These are phyloP conservation scores for Blastobotrys ciferrii DNA, from an alignment of 1,139 yeast species.

Conservation along the genomic window DNA sequence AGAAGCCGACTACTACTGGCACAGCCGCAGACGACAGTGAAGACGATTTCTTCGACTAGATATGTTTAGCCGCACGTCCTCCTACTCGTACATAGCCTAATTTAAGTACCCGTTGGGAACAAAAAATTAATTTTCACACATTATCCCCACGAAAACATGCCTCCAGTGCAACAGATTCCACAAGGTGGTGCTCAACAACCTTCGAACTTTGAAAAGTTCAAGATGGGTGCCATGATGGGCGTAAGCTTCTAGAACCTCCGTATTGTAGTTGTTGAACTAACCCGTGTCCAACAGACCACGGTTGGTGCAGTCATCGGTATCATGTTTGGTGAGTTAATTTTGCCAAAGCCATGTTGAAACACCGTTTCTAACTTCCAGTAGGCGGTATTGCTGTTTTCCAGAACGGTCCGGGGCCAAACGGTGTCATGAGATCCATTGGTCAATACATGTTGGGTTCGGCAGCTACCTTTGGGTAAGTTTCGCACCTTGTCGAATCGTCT, in stretches of 20 bases:
- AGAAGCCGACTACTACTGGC: conserved; percentile 11
- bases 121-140: conserved; percentile 8
- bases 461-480: conserved; percentile 76
- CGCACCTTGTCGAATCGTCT: background rate
- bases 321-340: conserved; percentile 61
- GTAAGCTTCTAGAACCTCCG: conserved; percentile 33
- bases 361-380: conserved; percentile 11
- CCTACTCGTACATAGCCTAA: background rate
- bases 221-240: conserved; percentile 98
- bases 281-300: conserved; percentile 47
- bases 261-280: conserved; percentile 1
- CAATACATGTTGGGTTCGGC: conserved; percentile 96
- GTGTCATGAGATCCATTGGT: conserved; percentile 93
- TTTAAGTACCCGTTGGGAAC: conserved; percentile 2
- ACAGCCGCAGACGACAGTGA: conserved; percentile 31
- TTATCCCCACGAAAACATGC: conserved; percentile 46
- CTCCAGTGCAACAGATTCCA: conserved; percentile 79
- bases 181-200: conserved; percentile 65
- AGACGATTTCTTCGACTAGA: conserved; percentile 38
- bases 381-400: conserved; percentile 82
- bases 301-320: conserved; percentile 97
- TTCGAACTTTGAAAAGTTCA: conserved; percentile 90
- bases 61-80: conserved; percentile 1
- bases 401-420: conserved; percentile 98
- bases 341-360: background rate